Base-by-base conservation (phyloP, 805 yeast genomes). In the Wilhelminamyces savonicus region DNA sequence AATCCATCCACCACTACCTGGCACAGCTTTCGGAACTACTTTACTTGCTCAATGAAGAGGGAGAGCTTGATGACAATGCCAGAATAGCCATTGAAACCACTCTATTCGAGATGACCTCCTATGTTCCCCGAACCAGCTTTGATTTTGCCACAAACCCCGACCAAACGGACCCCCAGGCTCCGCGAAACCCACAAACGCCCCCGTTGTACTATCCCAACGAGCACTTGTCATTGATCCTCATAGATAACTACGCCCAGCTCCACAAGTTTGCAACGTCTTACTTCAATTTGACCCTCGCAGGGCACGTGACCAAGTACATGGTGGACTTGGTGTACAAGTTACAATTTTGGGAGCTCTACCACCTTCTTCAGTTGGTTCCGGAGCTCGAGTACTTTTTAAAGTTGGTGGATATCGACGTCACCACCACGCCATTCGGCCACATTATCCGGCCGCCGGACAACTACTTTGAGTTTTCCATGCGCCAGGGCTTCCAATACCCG, bases 311-410 rank as follows among this genome's bases (percentile, higher is more conserved):
- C n/a, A 51, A 51, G 31, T 65, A 43, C 34, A 35, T 59, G 32
- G 71, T 65, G 13, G 58, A 56, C 26, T 35, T 63, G 20, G 48
- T 64, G 8, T 61, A 65, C 38, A 41, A 52, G 11, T 41, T 65
- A 11, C 58, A 64, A 35, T 65, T 60, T 38, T 65, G 71, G 71
- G 71, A 65, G 35, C 50, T 61, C 7, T 62, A 63, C 37, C 71
- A 65, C 40, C 46, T 65, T 7, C 34, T 64, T 8, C 43, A 52
- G 24, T 32, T 52, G 14, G 29, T 61, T 3, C 62, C 67, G 2
- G 41, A 54, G 20, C 37, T 65, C 15, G 56, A 52, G 21, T 48
- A 53, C 37, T 56, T 60, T 32, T 50, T 63, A 31, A 46, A 46
- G 33, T 41, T 64, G 15, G 31, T 57, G 13, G 56, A 48, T 14